Percentiles rank a stretch among this genome's conserved stretches.
phyloP scores from a whole-genome alignment of 2,329 filamentous ascomycete species.

The Penicillium italicum region DNA sequence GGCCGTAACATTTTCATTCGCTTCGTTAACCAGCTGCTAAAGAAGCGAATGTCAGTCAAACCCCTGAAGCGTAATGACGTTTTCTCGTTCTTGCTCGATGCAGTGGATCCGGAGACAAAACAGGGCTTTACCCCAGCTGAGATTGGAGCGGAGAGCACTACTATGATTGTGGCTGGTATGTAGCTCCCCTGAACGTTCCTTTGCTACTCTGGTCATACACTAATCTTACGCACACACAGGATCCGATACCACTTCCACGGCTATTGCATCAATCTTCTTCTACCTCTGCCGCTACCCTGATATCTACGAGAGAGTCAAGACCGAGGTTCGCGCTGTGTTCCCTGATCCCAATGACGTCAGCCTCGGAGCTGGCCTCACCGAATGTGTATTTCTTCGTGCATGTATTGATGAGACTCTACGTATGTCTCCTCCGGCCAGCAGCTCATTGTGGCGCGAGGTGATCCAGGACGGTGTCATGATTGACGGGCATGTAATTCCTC shows the following conservation, averaged over 20 bases:
- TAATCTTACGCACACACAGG: constrained; percentile 18
- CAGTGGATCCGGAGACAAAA: constrained; percentile 45
- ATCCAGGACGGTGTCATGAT: constrained; percentile 29
- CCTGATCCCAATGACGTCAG: constrained; percentile 36
- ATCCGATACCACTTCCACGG: constrained; percentile 42
- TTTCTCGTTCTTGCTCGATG: constrained; percentile 47
- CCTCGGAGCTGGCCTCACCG: constrained; percentile 30
- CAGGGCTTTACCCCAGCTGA: constrained; percentile 44
- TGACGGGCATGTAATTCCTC: constrained; percentile 32
- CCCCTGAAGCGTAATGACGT: constrained; percentile 44
- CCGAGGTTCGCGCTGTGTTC: constrained; percentile 37
- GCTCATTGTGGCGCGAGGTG: constrained; percentile 31
- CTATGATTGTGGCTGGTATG: constrained; percentile 48
- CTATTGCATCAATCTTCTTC: constrained; percentile 38
- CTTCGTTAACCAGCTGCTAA: constrained; percentile 23
- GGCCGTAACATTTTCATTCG: constrained; percentile 41
- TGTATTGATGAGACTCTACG: constrained; percentile 41
- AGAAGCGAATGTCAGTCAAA: constrained; percentile 22
- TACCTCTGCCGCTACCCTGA: constrained; percentile 39
- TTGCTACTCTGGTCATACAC: background rate
- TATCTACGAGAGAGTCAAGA: constrained; percentile 27
- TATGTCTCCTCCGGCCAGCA: constrained; percentile 30
- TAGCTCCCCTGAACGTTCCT: background rate
- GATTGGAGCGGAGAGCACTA: constrained; percentile 49
- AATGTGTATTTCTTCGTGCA: constrained; percentile 42